A percentile compares a stretch with the other conserved stretches of the same genome.
Evolutionary conservation across 441 rosid species (phyloP).

Genomic region (Adansonia rubrostipa): DNA sequence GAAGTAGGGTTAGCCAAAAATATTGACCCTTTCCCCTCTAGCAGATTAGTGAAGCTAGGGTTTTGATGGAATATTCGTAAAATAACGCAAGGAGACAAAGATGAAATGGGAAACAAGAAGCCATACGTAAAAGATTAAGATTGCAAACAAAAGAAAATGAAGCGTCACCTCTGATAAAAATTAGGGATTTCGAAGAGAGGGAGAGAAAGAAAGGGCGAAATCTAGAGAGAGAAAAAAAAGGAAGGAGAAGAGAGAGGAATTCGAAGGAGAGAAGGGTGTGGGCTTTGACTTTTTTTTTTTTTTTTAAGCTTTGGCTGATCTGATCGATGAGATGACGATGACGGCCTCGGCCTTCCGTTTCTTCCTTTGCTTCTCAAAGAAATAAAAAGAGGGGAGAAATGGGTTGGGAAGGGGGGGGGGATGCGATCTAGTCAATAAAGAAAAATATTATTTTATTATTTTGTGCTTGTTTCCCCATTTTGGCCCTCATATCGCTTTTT

Average conservation of each 20-base stretch:
- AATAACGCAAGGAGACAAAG: slow-evolving; percentile 22
- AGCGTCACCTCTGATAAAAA: slow-evolving; percentile 34
- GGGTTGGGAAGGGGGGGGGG: background rate
- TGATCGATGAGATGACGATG: slow-evolving; percentile 39
- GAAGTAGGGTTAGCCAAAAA: slow-evolving; percentile 52
- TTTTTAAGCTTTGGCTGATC: slow-evolving; percentile 31
- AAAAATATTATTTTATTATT: background rate
- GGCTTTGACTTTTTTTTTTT: slow-evolving; percentile 47
- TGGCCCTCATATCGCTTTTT: slow-evolving; percentile 24
- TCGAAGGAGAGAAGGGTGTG: slow-evolving; percentile 30
- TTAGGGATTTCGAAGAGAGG: slow-evolving; percentile 35
- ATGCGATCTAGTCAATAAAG: slow-evolving; percentile 26
- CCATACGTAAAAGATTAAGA: slow-evolving; percentile 23
- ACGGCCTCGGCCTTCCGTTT: slow-evolving; percentile 36
- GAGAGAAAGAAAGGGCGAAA: slow-evolving; percentile 18
- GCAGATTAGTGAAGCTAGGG: slow-evolving; percentile 49
- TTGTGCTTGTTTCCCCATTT: slow-evolving; percentile 22
- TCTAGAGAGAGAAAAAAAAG: background rate
- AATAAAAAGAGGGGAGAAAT: slow-evolving; percentile 13
- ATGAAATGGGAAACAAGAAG: slow-evolving; percentile 16
- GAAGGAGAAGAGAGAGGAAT: slow-evolving; percentile 12
- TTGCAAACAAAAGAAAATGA: background rate
- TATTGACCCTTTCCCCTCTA: slow-evolving; percentile 20
- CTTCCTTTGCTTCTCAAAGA: slow-evolving; percentile 30
- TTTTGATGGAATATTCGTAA: slow-evolving; percentile 52